These are phyloP conservation scores for Hansenula lynferdii DNA, from an alignment of 1,139 yeast genomes.

Conservation along the genomic window DNA sequence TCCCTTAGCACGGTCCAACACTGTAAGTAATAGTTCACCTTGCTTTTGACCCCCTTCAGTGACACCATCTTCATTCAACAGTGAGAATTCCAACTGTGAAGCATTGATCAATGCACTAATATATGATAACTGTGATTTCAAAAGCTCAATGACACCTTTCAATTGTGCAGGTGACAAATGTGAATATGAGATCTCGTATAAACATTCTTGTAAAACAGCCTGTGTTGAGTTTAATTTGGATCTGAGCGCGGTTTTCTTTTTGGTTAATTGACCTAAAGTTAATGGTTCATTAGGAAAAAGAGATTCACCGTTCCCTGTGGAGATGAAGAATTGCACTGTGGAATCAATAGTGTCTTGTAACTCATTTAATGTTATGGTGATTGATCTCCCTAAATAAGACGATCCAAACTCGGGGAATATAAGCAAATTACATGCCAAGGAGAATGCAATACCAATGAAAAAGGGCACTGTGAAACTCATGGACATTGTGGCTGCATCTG, in stretches of 20 bases:
- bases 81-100: conserved; percentile 39
- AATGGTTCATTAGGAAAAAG: conserved; percentile 19
- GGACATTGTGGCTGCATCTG: conserved; percentile 28
- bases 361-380: conserved; percentile 34
- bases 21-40: conserved; percentile 26
- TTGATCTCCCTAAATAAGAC: conserved; percentile 39
- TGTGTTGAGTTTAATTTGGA: conserved; percentile 31
- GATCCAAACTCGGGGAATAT: conserved; percentile 50
- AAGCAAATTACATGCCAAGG: conserved; percentile 35
- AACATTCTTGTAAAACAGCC: conserved; percentile 38
- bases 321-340: conserved; percentile 34
- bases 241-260: conserved; percentile 27
- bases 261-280: conserved; percentile 25
- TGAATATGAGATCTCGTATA: conserved; percentile 43
- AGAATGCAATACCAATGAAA: conserved; percentile 37
- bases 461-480: conserved; percentile 37
- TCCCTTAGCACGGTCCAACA: conserved; percentile 26
- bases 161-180: conserved; percentile 39
- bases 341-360: conserved; percentile 34
- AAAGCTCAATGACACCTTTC: conserved; percentile 29
- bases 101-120: conserved; percentile 41
- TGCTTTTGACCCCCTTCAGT: conserved; percentile 23
- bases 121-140: conserved; percentile 29
- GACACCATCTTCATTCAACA: conserved; percentile 20
- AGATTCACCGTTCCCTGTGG: conserved; percentile 19